Conservation (phyloP, 176 grass and related monocot species). For the Puya raimondii region DNA sequence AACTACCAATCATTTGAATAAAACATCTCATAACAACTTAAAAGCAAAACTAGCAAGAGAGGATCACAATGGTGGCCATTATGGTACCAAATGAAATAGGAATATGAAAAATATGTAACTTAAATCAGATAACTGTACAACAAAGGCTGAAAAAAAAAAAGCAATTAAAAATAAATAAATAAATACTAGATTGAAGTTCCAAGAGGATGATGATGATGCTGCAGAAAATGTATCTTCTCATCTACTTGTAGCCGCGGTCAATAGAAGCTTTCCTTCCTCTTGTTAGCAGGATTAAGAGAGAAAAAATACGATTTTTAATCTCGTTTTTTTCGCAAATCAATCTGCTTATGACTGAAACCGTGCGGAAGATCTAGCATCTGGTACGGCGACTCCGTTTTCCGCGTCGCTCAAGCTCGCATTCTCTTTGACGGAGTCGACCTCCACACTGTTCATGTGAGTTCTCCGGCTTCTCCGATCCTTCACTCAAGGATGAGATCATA, state of each 20-base stretch:
- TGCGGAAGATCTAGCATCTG: constrained; percentile 31
- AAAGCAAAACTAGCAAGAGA: too few relatives aligned
- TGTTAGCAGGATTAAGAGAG: background rate
- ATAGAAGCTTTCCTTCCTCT: background rate
- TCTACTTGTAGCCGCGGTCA: background rate
- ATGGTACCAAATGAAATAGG: too few relatives aligned
- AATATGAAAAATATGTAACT: too few relatives aligned
- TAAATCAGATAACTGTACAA: background rate
- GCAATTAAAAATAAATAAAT: background rate
- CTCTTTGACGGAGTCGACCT: constrained; percentile 24
- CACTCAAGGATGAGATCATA: background rate
- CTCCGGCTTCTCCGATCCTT: constrained; percentile 55
- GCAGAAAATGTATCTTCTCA: background rate
- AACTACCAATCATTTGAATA: too few relatives aligned
- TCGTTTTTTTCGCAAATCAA: background rate
- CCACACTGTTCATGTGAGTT: constrained; percentile 21
- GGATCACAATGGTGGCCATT: too few relatives aligned
- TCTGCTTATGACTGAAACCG: constrained; percentile 18
- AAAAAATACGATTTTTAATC: background rate
- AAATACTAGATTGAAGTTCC: background rate
- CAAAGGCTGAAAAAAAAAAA: background rate
- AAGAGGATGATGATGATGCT: background rate
- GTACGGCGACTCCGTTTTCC: constrained; percentile 21
- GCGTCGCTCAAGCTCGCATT: constrained; percentile 44
- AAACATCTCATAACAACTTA: too few relatives aligned